Base-by-base conservation (phyloP, 179 eudicot genomes). In the Drosera spatulata region DNA sequence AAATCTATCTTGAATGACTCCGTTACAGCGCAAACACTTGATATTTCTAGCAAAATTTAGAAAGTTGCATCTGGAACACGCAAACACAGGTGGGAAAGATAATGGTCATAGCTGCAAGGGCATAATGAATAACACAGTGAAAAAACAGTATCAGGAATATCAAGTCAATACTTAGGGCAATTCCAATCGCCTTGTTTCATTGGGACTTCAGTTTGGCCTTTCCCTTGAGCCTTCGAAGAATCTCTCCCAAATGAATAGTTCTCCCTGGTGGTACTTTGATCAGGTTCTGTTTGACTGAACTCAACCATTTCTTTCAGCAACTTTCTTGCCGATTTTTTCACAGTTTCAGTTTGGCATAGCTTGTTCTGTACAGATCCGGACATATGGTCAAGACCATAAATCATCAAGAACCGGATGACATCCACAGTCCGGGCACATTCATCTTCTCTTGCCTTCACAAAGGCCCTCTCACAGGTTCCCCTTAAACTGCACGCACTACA, bases 401-500 rank as follows among this genome's bases (percentile, higher is more conserved):
- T 62, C n/a, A 81, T 48, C 50, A 84, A 55, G 42, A 81, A 54
- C 55, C 90, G 79, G 81, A 84, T 79, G 59, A 82, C 74, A 68
- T 84, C 90, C 65, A 84, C 82, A 60, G 86, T 81, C 44, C 72
- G 61, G 7, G 72, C 86, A 53, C 71, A 77, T 64, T 78, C 83
- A 58, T 69, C 74, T 46, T 78, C 76, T 39, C 64, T 71, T 51
- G 76, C 81, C 63, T 64, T 77, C 6, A 69, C 67, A 65, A 66
- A 79, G 33, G 87, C 90, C 61, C 86, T 77, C 39, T 81, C 78
- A 50, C 86, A 84, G 41, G 71, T 70, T 54, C 90, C 90, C 64
- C 86, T 73, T 60, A 84, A 66, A 57, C 56, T 73, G 82, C 90
- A 84, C 51, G 79, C 64, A 74, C 82, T 73, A 65, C 86, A 84